Base-by-base conservation (phyloP, 495 filamentous ascomycete genomes). In the Penicillium tannophilum region DNA sequence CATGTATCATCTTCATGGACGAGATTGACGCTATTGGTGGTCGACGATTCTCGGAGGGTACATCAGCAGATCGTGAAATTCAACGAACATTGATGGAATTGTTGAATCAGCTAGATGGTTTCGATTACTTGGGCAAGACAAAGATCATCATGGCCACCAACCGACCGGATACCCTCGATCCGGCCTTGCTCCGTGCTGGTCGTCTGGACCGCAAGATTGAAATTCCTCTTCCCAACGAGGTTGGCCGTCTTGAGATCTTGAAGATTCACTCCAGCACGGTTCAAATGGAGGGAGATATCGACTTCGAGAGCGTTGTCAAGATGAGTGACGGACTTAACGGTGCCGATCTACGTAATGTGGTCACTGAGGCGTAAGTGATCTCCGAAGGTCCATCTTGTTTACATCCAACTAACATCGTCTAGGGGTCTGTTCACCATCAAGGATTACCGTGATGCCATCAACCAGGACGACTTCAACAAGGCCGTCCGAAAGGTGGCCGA, bases 131-230 rank as follows among this genome's bases (percentile, higher is more conserved):
- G 6, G 95, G 95, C 56, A 96, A 97, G 83, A 99, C 95, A 23
- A 99, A 99, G 81, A 99, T 99, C 76, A 99, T 98, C 79, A 99
- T 99, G 95, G 95, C 95, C 28, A 99, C 95, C 35, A 99, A 99
- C 80, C 84, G 95, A 72, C 95, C 95, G 14, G 95, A 99, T 73
- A 99, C 95, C 2, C 85, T 99, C 19, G 95, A 99, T 71, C 95
- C 95, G 10, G 95, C 95, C 10, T 80, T 99, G 56, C 79, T 99
- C 52, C 86, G 95, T 75, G 95, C 95, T 20, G 95, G 95, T 58
- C 88, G 95, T 67, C 78, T 99, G 63, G 95, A 99, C 72, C 84
- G 95, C 57, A 99, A 99, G 84, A 94, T 99, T 68, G 95, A 99
- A 80, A 97, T 99, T 64, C 93, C 95, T 31, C 79, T 99, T 44